Evolutionary conservation across 2,329 filamentous ascomycete genomes (phyloP), one percentile per base, ranked within the genome.

Genomic region (Ascochyta clinopodiicola): DNA sequence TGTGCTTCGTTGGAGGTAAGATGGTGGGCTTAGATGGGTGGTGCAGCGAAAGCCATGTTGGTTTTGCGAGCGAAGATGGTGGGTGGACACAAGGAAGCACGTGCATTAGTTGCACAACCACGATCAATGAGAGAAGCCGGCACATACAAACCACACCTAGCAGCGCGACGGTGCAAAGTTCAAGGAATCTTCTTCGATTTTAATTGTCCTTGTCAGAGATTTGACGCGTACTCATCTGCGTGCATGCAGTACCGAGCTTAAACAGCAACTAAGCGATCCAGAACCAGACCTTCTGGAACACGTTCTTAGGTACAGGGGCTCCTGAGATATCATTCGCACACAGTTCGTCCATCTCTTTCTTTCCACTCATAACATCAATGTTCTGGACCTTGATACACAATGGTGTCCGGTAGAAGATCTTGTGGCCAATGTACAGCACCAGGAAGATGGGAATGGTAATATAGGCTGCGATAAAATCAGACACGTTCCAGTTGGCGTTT

Each of bases 401-500:
- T 1, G 57, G 38, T 1, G 73, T 75, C 13, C 62, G 53, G 45
- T 60, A 73, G 43, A 56, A 69, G 13, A 68, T 57, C 60, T 75
- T 75, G 53, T 75, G 73, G 13, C 71, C 71, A 12, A 72, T 13
- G 34, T 75, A 76, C 24, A 76, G 49, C 9, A 60, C 67, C 6
- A 74, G 29, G 58, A 74, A 75, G 19, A 76, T 73, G 0, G 73
- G 73, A 21, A 76, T 38, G 0, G 79, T 81, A 15, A 82, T 79
- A 56, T 83, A 82, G 1, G 79, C 78, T 0, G 81, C 82, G 19
- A 84, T 62, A 57, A 84, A 84, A n/a, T 79, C 77, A n/a, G 79
- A 67, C 0, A 76, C 74, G 36, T 59, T 64, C 72, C 80, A 84
- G 0, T 74, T 74, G 47, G 57, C 63, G 12, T 69, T 69, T 31